These are phyloP conservation scores for Paracoccidioides brasiliensis DNA, from an alignment of 2,329 filamentous ascomycete genomes.

Conservation along the genomic window DNA sequence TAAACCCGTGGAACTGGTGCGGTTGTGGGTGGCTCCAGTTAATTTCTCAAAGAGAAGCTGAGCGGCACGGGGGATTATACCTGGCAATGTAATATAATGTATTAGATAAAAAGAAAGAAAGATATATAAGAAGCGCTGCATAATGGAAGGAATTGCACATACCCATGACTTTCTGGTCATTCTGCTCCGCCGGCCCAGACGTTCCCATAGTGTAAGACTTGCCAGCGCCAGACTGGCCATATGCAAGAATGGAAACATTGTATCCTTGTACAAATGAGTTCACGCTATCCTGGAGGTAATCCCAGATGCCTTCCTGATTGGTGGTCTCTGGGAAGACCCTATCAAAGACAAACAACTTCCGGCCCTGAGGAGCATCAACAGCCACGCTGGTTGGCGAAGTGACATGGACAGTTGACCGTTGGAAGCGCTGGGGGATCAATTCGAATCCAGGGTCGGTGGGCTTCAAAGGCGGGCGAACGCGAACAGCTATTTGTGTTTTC, in stretches of 20 bases:
- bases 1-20: slow-evolving; percentile 62
- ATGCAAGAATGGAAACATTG: slow-evolving; percentile 94
- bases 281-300: slow-evolving; percentile 84
- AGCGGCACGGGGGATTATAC: slow-evolving; percentile 89
- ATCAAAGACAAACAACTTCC: slow-evolving; percentile 94
- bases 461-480: slow-evolving; percentile 75
- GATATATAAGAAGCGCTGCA: not conserved
- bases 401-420: slow-evolving; percentile 81
- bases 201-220: slow-evolving; percentile 99
- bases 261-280: slow-evolving; percentile 86
- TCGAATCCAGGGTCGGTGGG: slow-evolving; percentile 83
- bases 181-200: slow-evolving; percentile 67
- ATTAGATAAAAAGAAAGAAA: slow-evolving; percentile 5
- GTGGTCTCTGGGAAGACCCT: slow-evolving; percentile 78
- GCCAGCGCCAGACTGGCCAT: slow-evolving; percentile 92
- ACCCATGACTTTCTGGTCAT: slow-evolving; percentile 63
- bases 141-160: slow-evolving; percentile 23
- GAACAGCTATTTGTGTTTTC: slow-evolving; percentile 52
- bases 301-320: slow-evolving; percentile 81
- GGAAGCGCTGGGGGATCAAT: slow-evolving; percentile 89
- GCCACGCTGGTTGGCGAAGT: slow-evolving; percentile 72
- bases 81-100: slow-evolving; percentile 34
- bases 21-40: slow-evolving; percentile 31
- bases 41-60: slow-evolving; percentile 69
- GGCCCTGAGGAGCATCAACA: slow-evolving; percentile 82